These are phyloP conservation scores for Dryas octopetala DNA, from an alignment of 306 rosid species.

Conservation along the genomic window DNA sequence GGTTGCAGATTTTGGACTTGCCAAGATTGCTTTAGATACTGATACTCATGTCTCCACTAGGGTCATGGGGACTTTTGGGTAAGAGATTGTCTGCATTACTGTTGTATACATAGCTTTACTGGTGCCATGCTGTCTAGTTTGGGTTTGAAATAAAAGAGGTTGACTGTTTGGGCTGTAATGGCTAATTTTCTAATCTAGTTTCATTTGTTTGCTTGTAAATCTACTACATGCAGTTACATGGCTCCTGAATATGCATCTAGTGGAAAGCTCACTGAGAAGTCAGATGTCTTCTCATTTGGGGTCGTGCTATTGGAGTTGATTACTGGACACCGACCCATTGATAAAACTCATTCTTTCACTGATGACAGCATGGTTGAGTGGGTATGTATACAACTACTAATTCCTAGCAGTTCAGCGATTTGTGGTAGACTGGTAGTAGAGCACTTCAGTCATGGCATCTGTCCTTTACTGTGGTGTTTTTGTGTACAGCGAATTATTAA, in stretches of 20 bases:
- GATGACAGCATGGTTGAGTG: constrained; percentile 72
- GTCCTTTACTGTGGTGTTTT: neutral
- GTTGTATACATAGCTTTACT: neutral
- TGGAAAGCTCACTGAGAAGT: constrained; percentile 66
- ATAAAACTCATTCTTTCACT: constrained; percentile 37
- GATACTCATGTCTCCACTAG: constrained; percentile 72
- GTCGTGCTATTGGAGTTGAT: constrained; percentile 74
- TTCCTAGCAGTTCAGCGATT: neutral
- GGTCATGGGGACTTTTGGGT: constrained; percentile 78
- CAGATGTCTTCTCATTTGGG: constrained; percentile 66
- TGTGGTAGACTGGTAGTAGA: neutral
- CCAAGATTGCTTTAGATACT: constrained; percentile 46
- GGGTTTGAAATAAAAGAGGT: neutral
- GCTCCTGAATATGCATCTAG: constrained; percentile 77
- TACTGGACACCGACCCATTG: constrained; percentile 55
- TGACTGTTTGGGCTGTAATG: neutral
- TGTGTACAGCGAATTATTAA: neutral
- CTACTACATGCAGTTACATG: constrained; percentile 47
- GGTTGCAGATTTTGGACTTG: constrained; percentile 77
- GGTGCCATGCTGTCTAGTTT: neutral
- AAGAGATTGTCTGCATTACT: constrained; percentile 10
- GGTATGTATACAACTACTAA: constrained; percentile 36
- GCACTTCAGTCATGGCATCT: neutral
- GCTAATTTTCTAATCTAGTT: neutral
- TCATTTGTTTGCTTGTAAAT: neutral